A percentile compares a stretch with the other conserved stretches of the same genome.
Evolutionary conservation across 2,329 filamentous ascomycete species (phyloP).

Genomic region (Phoma sp.): DNA sequence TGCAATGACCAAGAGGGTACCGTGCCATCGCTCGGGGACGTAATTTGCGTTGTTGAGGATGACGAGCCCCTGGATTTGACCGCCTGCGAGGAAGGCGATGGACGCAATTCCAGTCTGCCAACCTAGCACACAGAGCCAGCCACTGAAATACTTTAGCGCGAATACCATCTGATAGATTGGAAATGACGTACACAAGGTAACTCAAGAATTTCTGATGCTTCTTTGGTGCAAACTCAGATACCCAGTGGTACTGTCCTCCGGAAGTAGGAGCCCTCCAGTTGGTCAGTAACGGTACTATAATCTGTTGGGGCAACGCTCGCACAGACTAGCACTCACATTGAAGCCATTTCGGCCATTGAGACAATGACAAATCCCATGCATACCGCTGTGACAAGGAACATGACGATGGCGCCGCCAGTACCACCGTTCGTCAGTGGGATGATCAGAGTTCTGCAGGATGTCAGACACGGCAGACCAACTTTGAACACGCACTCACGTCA

Average conservation of each 20-base stretch:
- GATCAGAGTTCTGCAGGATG: slow-evolving; percentile 18
- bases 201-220: slow-evolving; percentile 33
- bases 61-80: slow-evolving; percentile 42
- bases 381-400: slow-evolving; percentile 31
- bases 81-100: slow-evolving; percentile 37
- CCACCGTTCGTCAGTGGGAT: slow-evolving; percentile 36
- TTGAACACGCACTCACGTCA: slow-evolving; percentile 19
- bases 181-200: slow-evolving; percentile 15
- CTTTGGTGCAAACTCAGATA: slow-evolving; percentile 35
- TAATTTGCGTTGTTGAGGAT: slow-evolving; percentile 50
- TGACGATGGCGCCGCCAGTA: slow-evolving; percentile 32
- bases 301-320: too few species aligned
- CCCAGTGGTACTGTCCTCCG: slow-evolving; percentile 41
- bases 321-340: slow-evolving; percentile 22
- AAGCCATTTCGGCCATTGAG: slow-evolving; percentile 41
- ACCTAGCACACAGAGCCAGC: slow-evolving; percentile 52
- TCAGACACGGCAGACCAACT: not conserved
- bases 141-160: slow-evolving; percentile 15
- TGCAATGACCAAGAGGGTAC: slow-evolving; percentile 56
- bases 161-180: slow-evolving; percentile 37
- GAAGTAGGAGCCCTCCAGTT: slow-evolving; percentile 33
- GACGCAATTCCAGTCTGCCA: slow-evolving; percentile 50
- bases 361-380: slow-evolving; percentile 28
- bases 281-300: too few species aligned
- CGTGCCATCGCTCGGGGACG: slow-evolving; percentile 54